phyloP scores from a whole-genome alignment of 768 basidiomycete species.

The Boletus bicolor region DNA sequence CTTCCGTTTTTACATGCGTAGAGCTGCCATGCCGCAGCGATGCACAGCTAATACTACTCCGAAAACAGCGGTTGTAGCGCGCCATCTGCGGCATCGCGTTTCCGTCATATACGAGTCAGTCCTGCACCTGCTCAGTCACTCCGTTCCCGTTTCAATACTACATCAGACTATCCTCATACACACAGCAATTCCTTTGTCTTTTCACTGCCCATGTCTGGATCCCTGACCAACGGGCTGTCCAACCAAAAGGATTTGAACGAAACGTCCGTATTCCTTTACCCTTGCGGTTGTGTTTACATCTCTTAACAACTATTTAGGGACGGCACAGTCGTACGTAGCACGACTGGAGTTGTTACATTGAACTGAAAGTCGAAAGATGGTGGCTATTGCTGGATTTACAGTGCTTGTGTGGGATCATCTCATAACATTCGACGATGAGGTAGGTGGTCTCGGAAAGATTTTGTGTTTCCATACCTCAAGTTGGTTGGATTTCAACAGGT shows the following conservation, averaged over 20 bases:
- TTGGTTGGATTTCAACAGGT: conserved; percentile 22
- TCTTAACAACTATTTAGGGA: background rate
- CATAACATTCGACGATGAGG: conserved; percentile 38
- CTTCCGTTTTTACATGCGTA: background rate
- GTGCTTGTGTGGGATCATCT: conserved; percentile 49
- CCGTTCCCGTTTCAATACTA: background rate
- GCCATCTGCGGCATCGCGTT: background rate
- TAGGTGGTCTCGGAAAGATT: conserved; percentile 11
- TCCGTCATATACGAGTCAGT: background rate
- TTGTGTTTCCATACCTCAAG: background rate
- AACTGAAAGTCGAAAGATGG: conserved; percentile 36
- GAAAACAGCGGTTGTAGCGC: background rate
- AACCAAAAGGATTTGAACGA: background rate
- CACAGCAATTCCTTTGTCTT: background rate
- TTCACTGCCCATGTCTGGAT: conserved; percentile 4
- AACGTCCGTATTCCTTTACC: background rate
- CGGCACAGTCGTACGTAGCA: conserved; percentile 10
- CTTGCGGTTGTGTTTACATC: background rate
- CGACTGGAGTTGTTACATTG: background rate
- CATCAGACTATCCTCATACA: background rate
- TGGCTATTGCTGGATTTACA: conserved; percentile 51
- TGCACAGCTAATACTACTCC: background rate
- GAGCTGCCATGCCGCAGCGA: background rate
- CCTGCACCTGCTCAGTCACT: background rate
- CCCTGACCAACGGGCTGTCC: background rate